These are phyloP conservation scores for Capsella rubella DNA, from an alignment of 441 rosid genomes.

Conservation along the genomic window DNA sequence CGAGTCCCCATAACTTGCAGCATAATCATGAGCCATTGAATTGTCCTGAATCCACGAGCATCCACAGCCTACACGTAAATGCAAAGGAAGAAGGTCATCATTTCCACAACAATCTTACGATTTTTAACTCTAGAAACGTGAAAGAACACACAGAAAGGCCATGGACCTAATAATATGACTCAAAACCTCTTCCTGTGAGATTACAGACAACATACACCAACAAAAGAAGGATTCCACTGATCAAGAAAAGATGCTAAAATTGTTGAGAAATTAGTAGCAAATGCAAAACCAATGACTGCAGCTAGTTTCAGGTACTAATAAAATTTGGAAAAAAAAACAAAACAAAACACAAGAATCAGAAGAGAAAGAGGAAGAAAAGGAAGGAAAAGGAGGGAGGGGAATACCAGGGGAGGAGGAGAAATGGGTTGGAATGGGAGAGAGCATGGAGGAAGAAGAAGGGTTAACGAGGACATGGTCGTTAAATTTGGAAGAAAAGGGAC, in stretches of 20 bases:
- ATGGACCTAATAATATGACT: no score
- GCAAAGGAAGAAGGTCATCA: neutral
- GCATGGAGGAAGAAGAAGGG: conserved; percentile 43
- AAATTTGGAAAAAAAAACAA: neutral
- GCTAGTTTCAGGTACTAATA: neutral
- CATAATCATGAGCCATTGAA: conserved; percentile 44
- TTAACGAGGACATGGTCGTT: conserved; percentile 32
- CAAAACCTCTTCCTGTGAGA: no score
- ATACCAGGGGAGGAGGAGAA: conserved; percentile 56
- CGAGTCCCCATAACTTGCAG: conserved; percentile 30
- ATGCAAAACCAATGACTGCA: neutral
- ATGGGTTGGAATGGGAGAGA: conserved; percentile 45
- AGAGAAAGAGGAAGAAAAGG: neutral
- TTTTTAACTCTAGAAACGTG: neutral
- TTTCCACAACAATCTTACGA: conserved; percentile 8
- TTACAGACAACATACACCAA: no score
- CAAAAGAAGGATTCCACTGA: no score
- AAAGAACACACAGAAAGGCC: neutral
- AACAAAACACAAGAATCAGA: neutral
- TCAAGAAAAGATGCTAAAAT: neutral
- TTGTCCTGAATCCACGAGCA: conserved; percentile 64
- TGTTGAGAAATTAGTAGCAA: neutral
- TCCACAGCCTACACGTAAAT: conserved; percentile 53
- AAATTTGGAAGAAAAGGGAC: conserved; percentile 34
- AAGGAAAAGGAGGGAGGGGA: conserved; percentile 17